Evolutionary conservation across 2,329 filamentous ascomycete genomes (phyloP).

Genomic region (Curvularia spicifera): DNA sequence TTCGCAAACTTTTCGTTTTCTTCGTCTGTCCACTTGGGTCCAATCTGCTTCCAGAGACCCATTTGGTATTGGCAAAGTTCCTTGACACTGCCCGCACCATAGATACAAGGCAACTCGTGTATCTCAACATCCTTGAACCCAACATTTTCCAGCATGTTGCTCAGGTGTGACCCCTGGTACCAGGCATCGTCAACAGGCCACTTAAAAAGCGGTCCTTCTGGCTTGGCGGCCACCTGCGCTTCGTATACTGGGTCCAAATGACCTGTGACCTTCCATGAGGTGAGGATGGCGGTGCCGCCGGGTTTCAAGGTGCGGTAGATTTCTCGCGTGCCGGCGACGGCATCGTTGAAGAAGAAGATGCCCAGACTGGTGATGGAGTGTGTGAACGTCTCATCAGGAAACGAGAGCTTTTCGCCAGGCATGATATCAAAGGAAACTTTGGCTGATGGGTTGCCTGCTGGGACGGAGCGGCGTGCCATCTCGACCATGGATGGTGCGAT

Average conservation of each 20-base stretch:
- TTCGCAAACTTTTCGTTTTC: constrained; percentile 13
- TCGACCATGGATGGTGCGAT: constrained; percentile 17
- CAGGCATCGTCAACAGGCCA: constrained; percentile 23
- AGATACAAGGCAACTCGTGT: constrained; percentile 12
- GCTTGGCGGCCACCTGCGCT: constrained; percentile 15
- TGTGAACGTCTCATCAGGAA: constrained; percentile 42
- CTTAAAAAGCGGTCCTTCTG: constrained; percentile 12
- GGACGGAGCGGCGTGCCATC: constrained; percentile 7
- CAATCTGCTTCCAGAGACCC: constrained; percentile 12
- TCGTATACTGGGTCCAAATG: constrained; percentile 9
- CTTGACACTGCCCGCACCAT: constrained; percentile 14
- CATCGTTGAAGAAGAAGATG: constrained; percentile 44
- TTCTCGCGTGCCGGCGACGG: constrained; percentile 33
- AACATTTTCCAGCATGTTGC: constrained; percentile 8
- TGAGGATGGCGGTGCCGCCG: constrained; percentile 46
- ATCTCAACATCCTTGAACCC: constrained; percentile 18
- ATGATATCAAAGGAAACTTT: constrained; percentile 6
- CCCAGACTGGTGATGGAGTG: constrained; percentile 51
- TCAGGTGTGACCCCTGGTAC: constrained; percentile 14
- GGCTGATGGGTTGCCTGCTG: background rate
- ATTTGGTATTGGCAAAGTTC: constrained; percentile 10
- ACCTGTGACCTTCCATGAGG: constrained; percentile 21
- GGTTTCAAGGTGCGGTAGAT: constrained; percentile 48
- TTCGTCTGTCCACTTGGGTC: constrained; percentile 11
- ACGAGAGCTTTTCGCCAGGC: constrained; percentile 18